Percentiles rank a stretch among this genome's conserved stretches.
Evolutionary conservation across 2,329 filamentous ascomycete species (phyloP).

Genomic region (Fusarium irregulare): DNA sequence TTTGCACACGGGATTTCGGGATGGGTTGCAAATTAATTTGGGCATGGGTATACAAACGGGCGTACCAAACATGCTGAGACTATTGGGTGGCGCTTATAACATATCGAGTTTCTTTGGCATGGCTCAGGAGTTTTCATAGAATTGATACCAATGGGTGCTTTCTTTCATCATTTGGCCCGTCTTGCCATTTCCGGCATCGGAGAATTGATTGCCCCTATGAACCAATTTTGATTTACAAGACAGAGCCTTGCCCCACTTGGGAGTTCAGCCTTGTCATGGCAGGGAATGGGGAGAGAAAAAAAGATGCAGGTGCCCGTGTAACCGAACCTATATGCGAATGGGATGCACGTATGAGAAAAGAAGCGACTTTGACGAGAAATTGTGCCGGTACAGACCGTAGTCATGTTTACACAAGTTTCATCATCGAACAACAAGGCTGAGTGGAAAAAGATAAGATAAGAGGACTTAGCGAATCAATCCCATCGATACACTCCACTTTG

Average conservation of each 20-base stretch:
- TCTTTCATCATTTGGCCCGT: not conserved
- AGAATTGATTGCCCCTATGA: slow-evolving; percentile 40
- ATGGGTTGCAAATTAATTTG: slow-evolving; percentile 2
- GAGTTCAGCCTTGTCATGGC: not conserved
- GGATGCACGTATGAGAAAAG: not conserved
- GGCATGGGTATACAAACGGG: slow-evolving; percentile 25
- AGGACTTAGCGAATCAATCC: slow-evolving; percentile 18
- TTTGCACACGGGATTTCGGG: slow-evolving; percentile 22
- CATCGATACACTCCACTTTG: not conserved
- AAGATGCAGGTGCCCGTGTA: not conserved
- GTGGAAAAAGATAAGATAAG: slow-evolving; percentile 25
- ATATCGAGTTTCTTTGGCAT: not conserved
- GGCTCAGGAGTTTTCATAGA: not conserved
- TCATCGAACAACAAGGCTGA: slow-evolving; percentile 30
- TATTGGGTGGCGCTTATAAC: slow-evolving; percentile 5
- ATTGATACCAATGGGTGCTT: not conserved
- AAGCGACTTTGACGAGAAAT: not conserved
- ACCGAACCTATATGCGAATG: not conserved
- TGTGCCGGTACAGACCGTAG: not conserved
- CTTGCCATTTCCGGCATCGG: slow-evolving; percentile 23
- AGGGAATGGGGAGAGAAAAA: not conserved
- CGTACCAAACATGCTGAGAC: slow-evolving; percentile 3
- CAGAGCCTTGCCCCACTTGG: slow-evolving; percentile 5
- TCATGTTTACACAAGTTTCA: slow-evolving; percentile 15
- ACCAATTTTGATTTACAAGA: slow-evolving; percentile 34